Evolutionary conservation across 805 yeast genomes (phyloP), one percentile per base, ranked within the genome.

Genomic region (Starmerella vaccinii): DNA sequence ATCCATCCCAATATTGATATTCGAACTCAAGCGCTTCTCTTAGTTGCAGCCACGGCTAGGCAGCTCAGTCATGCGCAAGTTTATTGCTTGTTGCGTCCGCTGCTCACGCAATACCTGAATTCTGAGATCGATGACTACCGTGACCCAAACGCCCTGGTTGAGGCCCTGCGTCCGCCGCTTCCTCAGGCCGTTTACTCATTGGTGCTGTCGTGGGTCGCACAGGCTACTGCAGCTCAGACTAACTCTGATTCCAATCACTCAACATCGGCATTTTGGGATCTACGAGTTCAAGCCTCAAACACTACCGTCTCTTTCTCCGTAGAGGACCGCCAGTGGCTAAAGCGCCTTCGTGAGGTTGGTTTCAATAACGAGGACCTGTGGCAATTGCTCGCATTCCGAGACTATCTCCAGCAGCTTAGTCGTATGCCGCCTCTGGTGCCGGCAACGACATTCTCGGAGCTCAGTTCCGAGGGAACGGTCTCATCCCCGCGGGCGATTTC

Each of bases 1-100:
- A 65, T 89, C 8, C 97, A 89, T 62, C 97, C 97, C 0, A 89
- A 87, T 64, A 82, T 78, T 48, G 81, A 94, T 80, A 81, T 90
- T 10, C 67, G 95, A 34, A 86, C 84, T 56, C 75, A 82, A 1
- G 76, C 83, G 0, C 60, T 87, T 39, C 67, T 72, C 2, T 70
- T 88, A 46, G 70, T 88, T 1, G 69, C 83, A 2, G 73, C 82
- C 0, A 74, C 85, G 1, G 77, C 84, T 1, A 70, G 72, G 2
- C 78, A 78, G 58, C 64, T 88, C 23, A 72, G 82, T 12, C 72
- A 78, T 21, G 92, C 97, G 0, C 97, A 92, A 57, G 68, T 78
- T 10, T 86, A 82, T 58, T 90, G 97, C 60, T 74, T 87, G 63
- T 67, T 89, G 5, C 82, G 85, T 53, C 97, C 97, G 0, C 71